These are phyloP conservation scores for Fusarium brachygibbosum DNA, from an alignment of 2,329 filamentous ascomycete genomes.

Conservation along the genomic window DNA sequence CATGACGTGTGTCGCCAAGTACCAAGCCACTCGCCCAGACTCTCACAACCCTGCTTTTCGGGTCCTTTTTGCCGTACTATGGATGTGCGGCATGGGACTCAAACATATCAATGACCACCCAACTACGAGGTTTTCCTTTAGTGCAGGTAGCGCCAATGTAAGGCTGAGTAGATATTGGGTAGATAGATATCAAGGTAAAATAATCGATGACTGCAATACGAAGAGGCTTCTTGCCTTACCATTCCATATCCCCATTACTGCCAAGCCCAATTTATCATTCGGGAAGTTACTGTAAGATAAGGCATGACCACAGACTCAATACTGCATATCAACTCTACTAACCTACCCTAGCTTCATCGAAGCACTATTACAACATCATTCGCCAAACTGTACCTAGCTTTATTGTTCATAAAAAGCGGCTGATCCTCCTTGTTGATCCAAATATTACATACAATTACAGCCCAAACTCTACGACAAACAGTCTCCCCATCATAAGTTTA, in stretches of 20 bases:
- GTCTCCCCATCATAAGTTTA: not conserved
- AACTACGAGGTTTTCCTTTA: not conserved
- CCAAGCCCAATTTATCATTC: not conserved
- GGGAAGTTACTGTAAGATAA: not conserved
- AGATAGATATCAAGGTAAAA: not conserved
- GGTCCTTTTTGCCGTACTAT: slow-evolving; percentile 41
- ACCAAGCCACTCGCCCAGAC: slow-evolving; percentile 51
- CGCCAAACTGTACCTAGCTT: not conserved
- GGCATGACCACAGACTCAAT: not conserved
- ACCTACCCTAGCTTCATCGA: not conserved
- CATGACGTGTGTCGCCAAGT: slow-evolving; percentile 52
- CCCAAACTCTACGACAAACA: not conserved
- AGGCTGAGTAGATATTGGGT: slow-evolving; percentile 17
- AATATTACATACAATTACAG: slow-evolving; percentile 27
- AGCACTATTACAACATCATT: not conserved
- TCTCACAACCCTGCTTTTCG: slow-evolving; percentile 48
- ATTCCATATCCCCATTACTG: not conserved
- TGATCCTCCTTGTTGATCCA: slow-evolving; percentile 27
- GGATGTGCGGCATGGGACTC: slow-evolving; percentile 26
- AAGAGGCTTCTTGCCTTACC: not conserved
- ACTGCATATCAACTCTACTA: not conserved
- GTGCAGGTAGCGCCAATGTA: not conserved
- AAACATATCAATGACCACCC: slow-evolving; percentile 7
- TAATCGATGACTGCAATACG: slow-evolving; percentile 1
- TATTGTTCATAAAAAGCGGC: not conserved